Conservation (phyloP, 768 basidiomycete genomes). For the Kwoniella bestiolae region DNA sequence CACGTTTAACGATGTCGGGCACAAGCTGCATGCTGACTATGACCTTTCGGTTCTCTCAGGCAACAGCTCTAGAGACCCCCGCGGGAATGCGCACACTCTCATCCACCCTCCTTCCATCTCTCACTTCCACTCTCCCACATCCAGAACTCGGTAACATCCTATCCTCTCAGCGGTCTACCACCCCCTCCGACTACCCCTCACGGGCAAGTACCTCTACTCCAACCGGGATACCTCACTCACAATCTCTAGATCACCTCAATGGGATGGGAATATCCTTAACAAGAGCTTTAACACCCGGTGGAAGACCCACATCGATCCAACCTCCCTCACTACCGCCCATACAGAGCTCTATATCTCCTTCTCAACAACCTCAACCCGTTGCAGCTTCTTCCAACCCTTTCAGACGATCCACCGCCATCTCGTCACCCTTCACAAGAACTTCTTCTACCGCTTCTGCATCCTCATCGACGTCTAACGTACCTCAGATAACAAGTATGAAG, state of each 20-base stretch:
- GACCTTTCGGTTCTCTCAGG: slow-evolving; percentile 60
- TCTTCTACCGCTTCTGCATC: slow-evolving; percentile 35
- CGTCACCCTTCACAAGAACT: slow-evolving; percentile 44
- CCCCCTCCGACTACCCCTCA: slow-evolving; percentile 24
- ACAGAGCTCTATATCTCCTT: slow-evolving; percentile 26
- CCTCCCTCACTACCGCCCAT: slow-evolving; percentile 41
- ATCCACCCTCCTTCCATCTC: slow-evolving; percentile 54
- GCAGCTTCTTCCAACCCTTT: slow-evolving; percentile 44
- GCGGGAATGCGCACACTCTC: slow-evolving; percentile 79
- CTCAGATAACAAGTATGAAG: slow-evolving; percentile 61
- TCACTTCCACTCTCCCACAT: slow-evolving; percentile 43
- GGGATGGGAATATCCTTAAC: slow-evolving; percentile 45
- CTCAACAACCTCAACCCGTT: slow-evolving; percentile 18
- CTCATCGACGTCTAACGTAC: slow-evolving; percentile 9
- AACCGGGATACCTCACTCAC: slow-evolving; percentile 20
- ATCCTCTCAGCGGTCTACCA: slow-evolving; percentile 15
- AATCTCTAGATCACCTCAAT: slow-evolving; percentile 28
- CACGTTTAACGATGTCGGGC: no score
- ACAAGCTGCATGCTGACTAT: slow-evolving; percentile 7
- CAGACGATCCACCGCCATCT: slow-evolving; percentile 42
- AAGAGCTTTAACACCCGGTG: slow-evolving; percentile 45
- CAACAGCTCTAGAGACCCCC: slow-evolving; percentile 77
- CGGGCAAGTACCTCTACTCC: slow-evolving; percentile 23
- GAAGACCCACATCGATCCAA: slow-evolving; percentile 44
- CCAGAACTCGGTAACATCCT: slow-evolving; percentile 22